A percentile compares a stretch with the other conserved stretches of the same genome.
phyloP scores from a whole-genome alignment of 2,329 filamentous ascomycete genomes.

The Corynespora cassiicola region DNA sequence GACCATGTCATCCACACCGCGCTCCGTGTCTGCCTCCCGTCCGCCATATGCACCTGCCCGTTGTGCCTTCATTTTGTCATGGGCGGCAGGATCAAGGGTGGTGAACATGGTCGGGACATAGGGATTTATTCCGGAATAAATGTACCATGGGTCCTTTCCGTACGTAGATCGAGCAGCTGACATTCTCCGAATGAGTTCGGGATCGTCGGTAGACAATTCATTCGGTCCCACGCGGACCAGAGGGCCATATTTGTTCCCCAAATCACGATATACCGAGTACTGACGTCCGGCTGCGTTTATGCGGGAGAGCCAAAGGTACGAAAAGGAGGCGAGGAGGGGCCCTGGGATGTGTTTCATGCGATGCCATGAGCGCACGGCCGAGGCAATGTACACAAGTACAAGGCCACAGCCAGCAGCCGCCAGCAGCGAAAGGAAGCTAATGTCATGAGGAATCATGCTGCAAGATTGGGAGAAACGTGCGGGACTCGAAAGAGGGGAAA shows the following conservation, averaged over 20 bases:
- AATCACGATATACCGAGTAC: slow-evolving; percentile 7
- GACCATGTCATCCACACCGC: slow-evolving; percentile 54
- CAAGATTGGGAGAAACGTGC: no score
- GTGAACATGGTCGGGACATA: slow-evolving; percentile 57
- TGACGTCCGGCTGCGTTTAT: slow-evolving; percentile 8
- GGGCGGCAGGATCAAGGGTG: slow-evolving; percentile 51
- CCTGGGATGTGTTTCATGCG: no score
- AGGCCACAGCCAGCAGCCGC: no score
- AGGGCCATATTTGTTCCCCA: slow-evolving; percentile 25
- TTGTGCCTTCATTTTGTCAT: slow-evolving; percentile 46
- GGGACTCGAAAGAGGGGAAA: no score
- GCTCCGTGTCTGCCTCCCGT: slow-evolving; percentile 58
- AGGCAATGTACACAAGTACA: no score
- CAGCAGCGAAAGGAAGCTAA: no score
- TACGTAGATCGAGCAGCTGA: slow-evolving; percentile 46
- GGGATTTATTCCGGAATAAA: slow-evolving; percentile 56
- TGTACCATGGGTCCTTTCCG: slow-evolving; percentile 32
- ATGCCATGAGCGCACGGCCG: no score
- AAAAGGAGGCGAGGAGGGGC: slow-evolving; percentile 7
- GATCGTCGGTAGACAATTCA: slow-evolving; percentile 52
- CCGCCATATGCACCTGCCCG: slow-evolving; percentile 61
- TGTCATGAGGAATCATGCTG: no score
- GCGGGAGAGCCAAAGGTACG: slow-evolving; percentile 8
- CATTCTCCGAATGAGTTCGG: slow-evolving; percentile 53
- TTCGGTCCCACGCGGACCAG: slow-evolving; percentile 53